A percentile compares a stretch with the other conserved stretches of the same genome.
Conservation (phyloP, 495 filamentous ascomycete genomes). For the Neurospora terricola region DNA sequence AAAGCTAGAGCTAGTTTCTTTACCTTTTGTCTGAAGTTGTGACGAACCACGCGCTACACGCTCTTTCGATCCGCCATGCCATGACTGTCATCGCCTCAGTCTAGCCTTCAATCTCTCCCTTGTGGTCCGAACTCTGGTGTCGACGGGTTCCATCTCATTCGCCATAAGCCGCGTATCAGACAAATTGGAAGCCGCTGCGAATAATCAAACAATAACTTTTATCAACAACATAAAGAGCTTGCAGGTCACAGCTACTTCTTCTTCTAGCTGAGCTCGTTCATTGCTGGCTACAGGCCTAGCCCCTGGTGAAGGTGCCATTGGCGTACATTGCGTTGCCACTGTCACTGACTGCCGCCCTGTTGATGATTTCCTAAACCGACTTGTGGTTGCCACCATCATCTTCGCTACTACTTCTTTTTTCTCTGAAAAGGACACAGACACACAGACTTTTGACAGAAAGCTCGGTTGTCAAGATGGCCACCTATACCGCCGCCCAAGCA, state of each 20-base stretch:
- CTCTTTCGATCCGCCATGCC: neutral
- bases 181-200: no score
- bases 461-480: neutral
- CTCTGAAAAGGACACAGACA: neutral
- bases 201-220: no score
- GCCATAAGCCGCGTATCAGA: neutral
- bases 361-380: neutral
- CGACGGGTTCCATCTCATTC: neutral
- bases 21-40: neutral
- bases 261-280: neutral
- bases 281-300: neutral
- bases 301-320: neutral
- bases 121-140: neutral
- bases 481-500: neutral
- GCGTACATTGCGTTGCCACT: neutral
- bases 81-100: neutral
- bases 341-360: neutral
- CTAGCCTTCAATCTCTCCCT: neutral
- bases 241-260: neutral
- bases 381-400: neutral
- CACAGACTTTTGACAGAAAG: neutral
- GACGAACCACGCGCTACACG: neutral
- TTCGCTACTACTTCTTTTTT: neutral
- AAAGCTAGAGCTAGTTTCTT: neutral
- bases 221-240: neutral